Evolutionary conservation across 805 yeast species (phyloP).

Genomic region (Schwanniomyces yamadae): DNA sequence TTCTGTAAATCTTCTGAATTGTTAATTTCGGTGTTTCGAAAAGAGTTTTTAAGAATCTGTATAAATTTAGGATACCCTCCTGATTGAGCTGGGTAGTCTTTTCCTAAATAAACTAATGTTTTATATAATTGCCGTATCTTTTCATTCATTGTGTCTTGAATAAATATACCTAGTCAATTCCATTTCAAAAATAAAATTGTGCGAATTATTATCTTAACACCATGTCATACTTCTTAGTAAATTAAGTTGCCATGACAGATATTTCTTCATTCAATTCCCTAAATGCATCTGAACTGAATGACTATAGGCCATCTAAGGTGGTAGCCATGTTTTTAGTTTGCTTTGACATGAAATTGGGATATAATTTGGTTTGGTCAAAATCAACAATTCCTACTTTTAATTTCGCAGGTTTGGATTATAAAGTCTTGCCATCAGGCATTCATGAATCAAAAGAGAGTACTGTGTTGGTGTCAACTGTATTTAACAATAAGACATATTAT

Average conservation of each 20-base stretch:
- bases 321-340: conserved; percentile 33
- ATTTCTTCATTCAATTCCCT: conserved; percentile 1
- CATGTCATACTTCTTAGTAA: background rate
- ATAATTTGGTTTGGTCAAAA: conserved; percentile 37
- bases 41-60: conserved; percentile 18
- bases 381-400: conserved; percentile 14
- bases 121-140: conserved; percentile 22
- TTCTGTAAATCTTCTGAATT: conserved; percentile 16
- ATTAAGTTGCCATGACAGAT: background rate
- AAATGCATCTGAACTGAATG: conserved; percentile 1
- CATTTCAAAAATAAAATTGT: background rate
- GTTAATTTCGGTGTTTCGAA: conserved; percentile 13
- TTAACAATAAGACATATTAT: conserved; percentile 23
- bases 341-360: conserved; percentile 36
- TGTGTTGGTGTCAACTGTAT: conserved; percentile 29
- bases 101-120: conserved; percentile 32
- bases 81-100: conserved; percentile 31
- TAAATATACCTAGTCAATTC: background rate
- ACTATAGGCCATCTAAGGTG: conserved; percentile 24
- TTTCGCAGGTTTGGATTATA: conserved; percentile 37
- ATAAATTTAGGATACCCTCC: conserved; percentile 29
- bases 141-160: background rate
- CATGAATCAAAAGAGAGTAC: conserved; percentile 33
- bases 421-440: conserved; percentile 40
- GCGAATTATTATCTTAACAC: background rate